A percentile compares a stretch with the other conserved stretches of the same genome.
phyloP scores from a whole-genome alignment of 305 asterid genomes.

The Stenogyne calaminthoides region DNA sequence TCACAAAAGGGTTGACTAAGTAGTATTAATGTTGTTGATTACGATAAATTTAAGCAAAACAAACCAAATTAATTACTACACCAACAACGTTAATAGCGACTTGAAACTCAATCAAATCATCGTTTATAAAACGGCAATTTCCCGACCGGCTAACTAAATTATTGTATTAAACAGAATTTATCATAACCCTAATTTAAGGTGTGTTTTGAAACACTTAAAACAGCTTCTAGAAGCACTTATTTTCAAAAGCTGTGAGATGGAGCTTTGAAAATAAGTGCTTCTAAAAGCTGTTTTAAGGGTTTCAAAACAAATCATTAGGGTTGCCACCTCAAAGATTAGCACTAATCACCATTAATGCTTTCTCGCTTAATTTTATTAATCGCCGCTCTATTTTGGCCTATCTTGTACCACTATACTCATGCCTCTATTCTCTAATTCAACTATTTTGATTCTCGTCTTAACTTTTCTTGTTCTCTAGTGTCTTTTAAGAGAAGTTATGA shows the following conservation, averaged over 20 bases:
- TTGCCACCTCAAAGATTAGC: slow-evolving; percentile 34
- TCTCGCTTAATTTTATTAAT: slow-evolving; percentile 8
- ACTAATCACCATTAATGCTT: slow-evolving; percentile 27
- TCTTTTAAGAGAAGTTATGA: too few species aligned
- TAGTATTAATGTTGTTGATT: slow-evolving; percentile 22
- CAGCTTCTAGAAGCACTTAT: too few species aligned
- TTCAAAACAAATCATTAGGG: too few species aligned
- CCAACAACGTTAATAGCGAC: slow-evolving; percentile 48
- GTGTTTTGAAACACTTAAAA: too few species aligned
- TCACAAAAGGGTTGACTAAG: slow-evolving; percentile 24
- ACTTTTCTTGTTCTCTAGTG: neutral
- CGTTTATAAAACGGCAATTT: slow-evolving; percentile 35
- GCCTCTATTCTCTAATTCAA: slow-evolving; percentile 10
- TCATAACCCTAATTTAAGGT: slow-evolving; percentile 8
- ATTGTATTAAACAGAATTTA: slow-evolving; percentile 24
- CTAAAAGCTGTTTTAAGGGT: too few species aligned
- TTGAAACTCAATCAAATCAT: slow-evolving; percentile 28
- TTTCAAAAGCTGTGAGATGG: too few species aligned
- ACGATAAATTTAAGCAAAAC: slow-evolving; percentile 30
- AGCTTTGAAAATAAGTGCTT: too few species aligned
- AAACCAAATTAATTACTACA: slow-evolving; percentile 29
- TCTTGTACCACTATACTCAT: slow-evolving; percentile 31
- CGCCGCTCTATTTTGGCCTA: slow-evolving; percentile 39
- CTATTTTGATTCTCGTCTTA: neutral
- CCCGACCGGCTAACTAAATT: slow-evolving; percentile 40